A percentile compares a stretch with the other conserved stretches of the same genome.
phyloP scores from a whole-genome alignment of 176 grass and related monocot species.

The Aegilops tauschii region DNA sequence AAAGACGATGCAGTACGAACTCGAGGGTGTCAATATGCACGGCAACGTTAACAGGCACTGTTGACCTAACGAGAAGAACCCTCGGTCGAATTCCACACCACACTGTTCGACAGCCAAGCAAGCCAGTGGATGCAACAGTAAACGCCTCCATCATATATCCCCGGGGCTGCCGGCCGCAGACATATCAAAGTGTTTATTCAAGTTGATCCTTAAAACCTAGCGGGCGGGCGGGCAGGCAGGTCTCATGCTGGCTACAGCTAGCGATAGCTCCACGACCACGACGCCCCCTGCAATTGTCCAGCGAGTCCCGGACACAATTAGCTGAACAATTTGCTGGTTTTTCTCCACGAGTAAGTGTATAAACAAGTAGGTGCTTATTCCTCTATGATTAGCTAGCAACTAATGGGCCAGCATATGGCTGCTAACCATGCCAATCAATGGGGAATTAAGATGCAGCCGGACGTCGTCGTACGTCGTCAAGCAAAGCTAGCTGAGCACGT shows the following conservation, averaged over 20 bases:
- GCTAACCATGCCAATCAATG: conserved; percentile 6
- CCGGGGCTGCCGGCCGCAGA: too few species aligned
- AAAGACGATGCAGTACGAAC: too few species aligned
- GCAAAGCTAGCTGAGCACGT: not conserved
- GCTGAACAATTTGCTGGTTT: not conserved
- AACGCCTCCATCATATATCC: too few species aligned
- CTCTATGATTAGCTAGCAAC: conserved; percentile 1
- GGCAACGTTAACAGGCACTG: not conserved
- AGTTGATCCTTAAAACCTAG: too few species aligned
- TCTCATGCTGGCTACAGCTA: too few species aligned
- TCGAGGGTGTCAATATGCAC: not conserved
- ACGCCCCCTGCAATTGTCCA: not conserved
- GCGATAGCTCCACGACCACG: too few species aligned
- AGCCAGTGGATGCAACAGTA: not conserved
- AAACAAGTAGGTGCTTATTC: not conserved
- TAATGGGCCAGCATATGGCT: not conserved
- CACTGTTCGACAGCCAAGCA: not conserved
- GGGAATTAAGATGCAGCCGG: not conserved
- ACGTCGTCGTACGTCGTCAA: not conserved
- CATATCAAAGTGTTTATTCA: too few species aligned
- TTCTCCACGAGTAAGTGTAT: not conserved
- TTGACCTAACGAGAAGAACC: not conserved
- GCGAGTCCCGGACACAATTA: not conserved
- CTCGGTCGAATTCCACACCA: not conserved
- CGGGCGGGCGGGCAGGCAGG: too few species aligned